Conservation (phyloP, 495 filamentous ascomycete genomes). For the Podospora tetraspora region DNA sequence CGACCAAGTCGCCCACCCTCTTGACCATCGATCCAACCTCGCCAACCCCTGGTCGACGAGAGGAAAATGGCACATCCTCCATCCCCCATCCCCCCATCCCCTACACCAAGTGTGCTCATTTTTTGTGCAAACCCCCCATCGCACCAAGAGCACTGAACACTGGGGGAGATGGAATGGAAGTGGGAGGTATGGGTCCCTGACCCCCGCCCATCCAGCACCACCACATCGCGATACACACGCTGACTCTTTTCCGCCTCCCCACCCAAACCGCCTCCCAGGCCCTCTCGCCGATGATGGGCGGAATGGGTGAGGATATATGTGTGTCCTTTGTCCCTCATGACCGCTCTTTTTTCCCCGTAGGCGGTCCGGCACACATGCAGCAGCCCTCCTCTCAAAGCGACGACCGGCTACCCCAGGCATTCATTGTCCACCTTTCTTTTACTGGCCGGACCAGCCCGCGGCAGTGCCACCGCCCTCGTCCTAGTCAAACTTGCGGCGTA, state of each 20-base stretch:
- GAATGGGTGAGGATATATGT: slow-evolving; percentile 4
- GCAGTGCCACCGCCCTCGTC: not conserved
- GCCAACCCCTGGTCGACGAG: not conserved
- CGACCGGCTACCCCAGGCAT: not conserved
- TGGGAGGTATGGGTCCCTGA: slow-evolving; percentile 4
- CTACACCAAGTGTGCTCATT: not conserved
- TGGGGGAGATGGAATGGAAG: not conserved
- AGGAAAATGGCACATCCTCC: not conserved
- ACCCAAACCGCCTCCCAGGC: not conserved
- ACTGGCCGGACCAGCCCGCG: not conserved
- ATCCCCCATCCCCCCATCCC: not conserved
- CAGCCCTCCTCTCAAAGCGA: not conserved
- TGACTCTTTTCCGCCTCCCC: slow-evolving; percentile 11
- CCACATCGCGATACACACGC: slow-evolving; percentile 8
- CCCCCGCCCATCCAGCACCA: slow-evolving; percentile 12
- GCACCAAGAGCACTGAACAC: not conserved
- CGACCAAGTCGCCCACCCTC: not conserved
- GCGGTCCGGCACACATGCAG: not conserved
- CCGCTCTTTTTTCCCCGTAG: slow-evolving; percentile 1
- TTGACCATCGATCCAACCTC: not conserved
- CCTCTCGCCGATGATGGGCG: slow-evolving; percentile 4
- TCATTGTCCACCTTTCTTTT: not conserved
- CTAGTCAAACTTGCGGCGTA: slow-evolving; percentile 3
- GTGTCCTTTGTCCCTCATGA: not conserved
- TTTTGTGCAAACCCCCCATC: not conserved